Percentiles rank a stretch among this genome's conserved stretches.
phyloP scores from a whole-genome alignment of 2,329 filamentous ascomycete species.

The Talaromyces sp. region DNA sequence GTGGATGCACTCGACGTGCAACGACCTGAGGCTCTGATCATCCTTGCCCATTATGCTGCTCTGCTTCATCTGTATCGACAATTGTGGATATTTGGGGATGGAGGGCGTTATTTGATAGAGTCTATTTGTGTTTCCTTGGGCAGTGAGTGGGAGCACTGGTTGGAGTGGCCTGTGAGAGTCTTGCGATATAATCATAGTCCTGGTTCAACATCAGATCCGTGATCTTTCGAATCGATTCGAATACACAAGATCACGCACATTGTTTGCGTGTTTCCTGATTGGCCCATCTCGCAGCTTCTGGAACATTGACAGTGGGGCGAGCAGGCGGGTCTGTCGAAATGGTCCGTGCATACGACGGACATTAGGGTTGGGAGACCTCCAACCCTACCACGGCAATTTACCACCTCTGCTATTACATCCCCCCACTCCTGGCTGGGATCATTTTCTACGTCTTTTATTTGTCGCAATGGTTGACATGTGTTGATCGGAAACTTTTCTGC shows the following conservation, averaged over 20 bases:
- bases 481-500: background rate
- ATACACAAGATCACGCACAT: background rate
- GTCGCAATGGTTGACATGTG: too few relatives aligned
- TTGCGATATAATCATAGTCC: conserved; percentile 21
- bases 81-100: conserved; percentile 33
- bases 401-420: background rate
- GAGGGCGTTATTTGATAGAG: conserved; percentile 26
- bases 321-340: background rate
- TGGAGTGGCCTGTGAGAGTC: background rate
- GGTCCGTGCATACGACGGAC: background rate
- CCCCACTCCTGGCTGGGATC: background rate
- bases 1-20: conserved; percentile 27
- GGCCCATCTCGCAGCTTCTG: background rate
- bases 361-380: background rate
- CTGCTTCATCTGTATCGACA: conserved; percentile 32
- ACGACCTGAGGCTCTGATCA: conserved; percentile 34
- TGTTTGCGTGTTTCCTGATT: background rate
- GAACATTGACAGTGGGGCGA: background rate
- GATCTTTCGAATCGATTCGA: too few relatives aligned
- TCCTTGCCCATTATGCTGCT: conserved; percentile 37
- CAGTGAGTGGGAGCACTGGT: conserved; percentile 22
- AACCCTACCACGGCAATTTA: background rate
- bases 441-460: too few relatives aligned
- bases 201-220: background rate
- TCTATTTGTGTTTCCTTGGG: conserved; percentile 24